A percentile compares a stretch with the other conserved stretches of the same genome.
Conservation (phyloP, 2,329 filamentous ascomycete genomes). For the Pseudogymnoascus sp. region DNA sequence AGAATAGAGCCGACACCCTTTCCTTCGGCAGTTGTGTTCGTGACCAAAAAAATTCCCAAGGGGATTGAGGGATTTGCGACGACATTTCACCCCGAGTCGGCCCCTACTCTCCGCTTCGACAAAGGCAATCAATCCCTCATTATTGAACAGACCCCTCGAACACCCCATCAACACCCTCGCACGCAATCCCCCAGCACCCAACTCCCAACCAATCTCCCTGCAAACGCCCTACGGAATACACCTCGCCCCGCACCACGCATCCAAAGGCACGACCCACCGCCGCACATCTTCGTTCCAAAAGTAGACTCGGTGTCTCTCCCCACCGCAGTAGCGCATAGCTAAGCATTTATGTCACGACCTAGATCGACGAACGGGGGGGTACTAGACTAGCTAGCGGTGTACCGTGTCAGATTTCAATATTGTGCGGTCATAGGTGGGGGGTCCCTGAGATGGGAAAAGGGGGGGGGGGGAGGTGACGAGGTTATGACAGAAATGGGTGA, state of each 20-base stretch:
- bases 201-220: too few relatives aligned
- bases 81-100: too few relatives aligned
- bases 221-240: too few relatives aligned
- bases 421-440: background rate
- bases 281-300: background rate
- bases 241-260: background rate
- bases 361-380: background rate
- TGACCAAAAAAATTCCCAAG: too few relatives aligned
- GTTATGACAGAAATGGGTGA: too few relatives aligned
- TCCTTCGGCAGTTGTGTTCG: background rate
- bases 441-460: background rate
- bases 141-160: too few relatives aligned
- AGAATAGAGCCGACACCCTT: background rate
- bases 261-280: background rate
- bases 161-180: too few relatives aligned
- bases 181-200: too few relatives aligned
- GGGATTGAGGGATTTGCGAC: background rate
- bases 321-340: background rate
- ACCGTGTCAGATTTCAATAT: background rate
- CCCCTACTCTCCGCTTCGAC: too few relatives aligned
- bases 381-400: background rate
- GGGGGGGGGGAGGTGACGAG: too few relatives aligned
- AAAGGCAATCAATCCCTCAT: too few relatives aligned
- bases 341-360: background rate
- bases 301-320: background rate